Base-by-base conservation (phyloP, 2,329 filamentous ascomycete species). In the Mollisiaceae sp. region DNA sequence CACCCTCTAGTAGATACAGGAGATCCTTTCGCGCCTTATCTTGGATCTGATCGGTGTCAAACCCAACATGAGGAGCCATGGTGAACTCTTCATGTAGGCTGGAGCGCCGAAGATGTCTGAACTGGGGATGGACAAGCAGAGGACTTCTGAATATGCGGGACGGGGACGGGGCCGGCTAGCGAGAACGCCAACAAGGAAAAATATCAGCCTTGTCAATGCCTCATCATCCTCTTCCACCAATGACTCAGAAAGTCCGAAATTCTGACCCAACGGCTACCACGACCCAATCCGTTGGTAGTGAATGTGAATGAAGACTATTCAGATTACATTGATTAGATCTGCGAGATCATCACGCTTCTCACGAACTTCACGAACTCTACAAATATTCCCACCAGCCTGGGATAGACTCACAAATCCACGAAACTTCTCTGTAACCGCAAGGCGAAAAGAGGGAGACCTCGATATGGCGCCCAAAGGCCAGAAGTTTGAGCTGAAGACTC, bases 1-100 rank as follows among this genome's bases (percentile, higher is more conserved):
- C 95, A 79, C 91, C 90, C 86, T 98, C 94, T 68, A 99, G 90
- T 73, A 98, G 88, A 79, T 91, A 89, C 72, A 99, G 85, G 71
- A 99, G 84, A 77, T 97, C 93, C 78, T 93, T 93, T 68, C 93
- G 90, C 71, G 93, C 91, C 80, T 91, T 93, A 70, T 91, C 90
- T 75, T 86, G 89, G 77, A 95, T 88, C 75, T 93, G 88, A 73
- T 91, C 87, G 66, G 89, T 87, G 78, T 89, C 90, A 78, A 95
- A 92, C 76, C 85, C 86, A 77, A 81, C 82, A 79, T 86, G 86
- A 80, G 89, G 89, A 81, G 87, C 88, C 89, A 92, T 92, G 74
- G 71, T 80, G 80, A 81, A 81, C 82, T 83, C 82, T 80, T 80
- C 82, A 83, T 83, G 77, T 70, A 77, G 75, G 72, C 60, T 65